Base-by-base conservation (phyloP, 768 basidiomycete genomes). In the Lentinula edodes region DNA sequence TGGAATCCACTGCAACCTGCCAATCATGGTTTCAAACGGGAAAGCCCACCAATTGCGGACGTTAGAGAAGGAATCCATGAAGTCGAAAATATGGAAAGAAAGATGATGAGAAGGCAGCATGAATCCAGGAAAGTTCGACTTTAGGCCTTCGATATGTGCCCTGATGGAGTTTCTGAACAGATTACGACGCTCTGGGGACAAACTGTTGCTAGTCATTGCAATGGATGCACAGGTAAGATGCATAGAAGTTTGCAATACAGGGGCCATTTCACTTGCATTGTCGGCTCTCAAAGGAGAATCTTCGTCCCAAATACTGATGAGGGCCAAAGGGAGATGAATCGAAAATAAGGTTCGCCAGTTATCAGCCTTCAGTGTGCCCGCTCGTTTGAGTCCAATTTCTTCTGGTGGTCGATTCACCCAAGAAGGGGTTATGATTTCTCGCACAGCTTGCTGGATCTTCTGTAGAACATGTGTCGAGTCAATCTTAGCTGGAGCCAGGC, bases 21-120 rank as follows among this genome's bases (percentile, higher is more conserved):
- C 68, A 41, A 72, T 72, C 0, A 72, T 39, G 1, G 56, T 43
- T 34, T 73, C 61, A 10, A 69, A 71, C 0, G 67, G 68, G 60
- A 69, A 72, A 1, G 63, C 58, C 68, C 72, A 72, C 68, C 69
- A 72, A 46, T 62, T 45, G 16, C 53, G 65, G 8, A 66, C 60
- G 15, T 55, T 52, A 8, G 61, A 57, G 45, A 66, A 68, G 0
- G 56, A 51, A 32, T 38, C 23, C 18, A 68, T 58, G 50, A 63
- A 66, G 46, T 68, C 65, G 46, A 52, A 63, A 15, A 66, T 62
- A 52, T 68, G 67, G 60, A 66, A 66, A 8, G 43, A 42, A 13
- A 59, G 28, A 23, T 59, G 58, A 18, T 59, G 58, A 4, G 43
- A 46, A 12, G 58, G 62, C 48, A 48, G 62, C 38, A 53, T 64